Evolutionary conservation across 2,329 filamentous ascomycete species (phyloP).

Genomic region (Chrysoporthe puriensis): DNA sequence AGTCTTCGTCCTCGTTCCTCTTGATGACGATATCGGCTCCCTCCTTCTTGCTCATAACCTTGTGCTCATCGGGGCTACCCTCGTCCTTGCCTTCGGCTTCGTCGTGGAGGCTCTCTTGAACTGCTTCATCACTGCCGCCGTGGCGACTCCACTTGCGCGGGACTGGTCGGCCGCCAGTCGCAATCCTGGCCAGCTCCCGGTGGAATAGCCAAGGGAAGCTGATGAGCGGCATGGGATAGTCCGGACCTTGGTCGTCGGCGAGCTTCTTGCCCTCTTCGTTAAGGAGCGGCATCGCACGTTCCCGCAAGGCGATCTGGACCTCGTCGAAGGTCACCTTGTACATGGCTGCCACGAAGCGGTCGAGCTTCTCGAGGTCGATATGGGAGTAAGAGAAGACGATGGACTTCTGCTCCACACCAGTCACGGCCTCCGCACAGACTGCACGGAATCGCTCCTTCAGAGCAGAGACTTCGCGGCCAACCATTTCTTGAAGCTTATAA

Average conservation of each 20-base stretch:
- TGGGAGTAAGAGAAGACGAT: slow-evolving; percentile 49
- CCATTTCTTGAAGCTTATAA: slow-evolving; percentile 86
- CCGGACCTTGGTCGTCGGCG: slow-evolving; percentile 29
- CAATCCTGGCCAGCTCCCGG: slow-evolving; percentile 71
- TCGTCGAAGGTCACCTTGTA: slow-evolving; percentile 81
- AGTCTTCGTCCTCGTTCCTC: slow-evolving; percentile 30
- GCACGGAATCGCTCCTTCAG: slow-evolving; percentile 72
- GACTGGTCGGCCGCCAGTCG: slow-evolving; percentile 43
- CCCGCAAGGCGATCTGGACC: slow-evolving; percentile 60
- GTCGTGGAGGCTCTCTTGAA: background rate
- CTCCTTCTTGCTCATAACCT: background rate
- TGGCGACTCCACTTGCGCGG: background rate
- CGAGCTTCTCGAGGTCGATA: slow-evolving; percentile 59
- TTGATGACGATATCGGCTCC: slow-evolving; percentile 25
- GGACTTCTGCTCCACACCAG: slow-evolving; percentile 13
- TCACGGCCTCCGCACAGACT: slow-evolving; percentile 65
- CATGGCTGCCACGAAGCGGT: slow-evolving; percentile 81
- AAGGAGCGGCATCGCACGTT: slow-evolving; percentile 35
- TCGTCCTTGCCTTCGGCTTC: background rate
- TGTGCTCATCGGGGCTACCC: too few relatives aligned
- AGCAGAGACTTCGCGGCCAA: slow-evolving; percentile 67
- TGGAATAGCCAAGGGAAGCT: slow-evolving; percentile 94
- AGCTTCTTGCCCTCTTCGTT: slow-evolving; percentile 37
- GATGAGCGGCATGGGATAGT: slow-evolving; percentile 73
- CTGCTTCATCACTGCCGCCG: background rate